Conservation (phyloP, 805 yeast species). For the Candida odintsovae region DNA sequence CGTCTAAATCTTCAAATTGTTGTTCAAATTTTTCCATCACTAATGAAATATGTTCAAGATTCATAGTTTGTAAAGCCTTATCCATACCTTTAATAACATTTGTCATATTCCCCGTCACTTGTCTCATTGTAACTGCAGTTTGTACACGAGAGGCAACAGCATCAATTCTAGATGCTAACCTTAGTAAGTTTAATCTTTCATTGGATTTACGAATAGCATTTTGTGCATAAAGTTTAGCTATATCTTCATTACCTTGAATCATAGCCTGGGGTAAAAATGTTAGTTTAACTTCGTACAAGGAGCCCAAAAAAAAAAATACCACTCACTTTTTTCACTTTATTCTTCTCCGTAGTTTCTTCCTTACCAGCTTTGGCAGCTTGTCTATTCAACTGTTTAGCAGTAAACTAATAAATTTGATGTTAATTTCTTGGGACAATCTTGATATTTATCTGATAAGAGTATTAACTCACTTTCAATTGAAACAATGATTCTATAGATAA, state of each 20-base stretch:
- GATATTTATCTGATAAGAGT: neutral
- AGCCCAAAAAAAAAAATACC: too few relatives aligned
- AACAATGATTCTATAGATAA: conserved; percentile 47
- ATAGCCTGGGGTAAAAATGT: conserved; percentile 44
- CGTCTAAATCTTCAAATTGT: conserved; percentile 94
- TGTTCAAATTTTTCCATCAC: conserved; percentile 97
- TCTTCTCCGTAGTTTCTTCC: conserved; percentile 83
- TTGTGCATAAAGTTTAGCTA: conserved; percentile 90
- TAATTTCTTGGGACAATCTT: conserved; percentile 1
- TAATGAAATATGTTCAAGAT: conserved; percentile 82
- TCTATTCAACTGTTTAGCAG: conserved; percentile 86
- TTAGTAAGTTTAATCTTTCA: conserved; percentile 74
- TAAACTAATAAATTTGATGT: conserved; percentile 45
- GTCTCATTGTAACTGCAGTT: conserved; percentile 96
- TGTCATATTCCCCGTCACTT: conserved; percentile 91
- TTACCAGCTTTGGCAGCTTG: conserved; percentile 89
- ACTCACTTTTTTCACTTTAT: conserved; percentile 69
- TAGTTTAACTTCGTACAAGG: neutral
- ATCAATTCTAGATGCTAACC: conserved; percentile 85
- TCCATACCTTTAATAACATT: conserved; percentile 95
- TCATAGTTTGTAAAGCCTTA: conserved; percentile 92
- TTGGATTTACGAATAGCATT: conserved; percentile 90
- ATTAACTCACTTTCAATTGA: conserved; percentile 44
- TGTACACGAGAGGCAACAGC: conserved; percentile 95
- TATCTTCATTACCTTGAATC: conserved; percentile 80